phyloP scores from a whole-genome alignment of 306 rosid genomes.

The Luffa aegyptiaca region DNA sequence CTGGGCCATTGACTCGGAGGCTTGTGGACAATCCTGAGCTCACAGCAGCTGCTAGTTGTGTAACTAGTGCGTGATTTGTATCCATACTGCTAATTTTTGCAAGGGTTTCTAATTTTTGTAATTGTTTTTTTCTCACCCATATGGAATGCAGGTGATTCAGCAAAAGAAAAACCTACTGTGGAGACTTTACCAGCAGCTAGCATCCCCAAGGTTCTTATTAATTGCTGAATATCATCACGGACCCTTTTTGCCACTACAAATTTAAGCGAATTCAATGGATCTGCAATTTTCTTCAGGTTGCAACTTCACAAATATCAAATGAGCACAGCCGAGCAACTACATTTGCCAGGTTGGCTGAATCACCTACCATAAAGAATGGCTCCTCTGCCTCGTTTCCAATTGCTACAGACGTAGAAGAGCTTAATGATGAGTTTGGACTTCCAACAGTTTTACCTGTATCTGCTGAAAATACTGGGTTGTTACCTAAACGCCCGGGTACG shows the following conservation, averaged over 20 bases:
- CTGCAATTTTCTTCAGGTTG: slow-evolving; percentile 2
- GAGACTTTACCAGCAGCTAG: slow-evolving; percentile 14
- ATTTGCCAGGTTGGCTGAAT: slow-evolving; percentile 65
- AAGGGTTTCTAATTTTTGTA: not conserved
- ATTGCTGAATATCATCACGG: not conserved
- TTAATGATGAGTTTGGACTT: slow-evolving; percentile 26
- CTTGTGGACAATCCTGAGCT: slow-evolving; percentile 36
- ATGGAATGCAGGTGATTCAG: not conserved
- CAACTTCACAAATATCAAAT: slow-evolving; percentile 26
- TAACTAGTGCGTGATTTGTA: not conserved
- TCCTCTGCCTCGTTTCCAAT: slow-evolving; percentile 21
- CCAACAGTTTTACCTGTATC: slow-evolving; percentile 53
- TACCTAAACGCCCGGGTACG: slow-evolving; percentile 60
- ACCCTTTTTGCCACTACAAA: not conserved
- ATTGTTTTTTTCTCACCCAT: not conserved
- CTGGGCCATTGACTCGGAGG: slow-evolving; percentile 59
- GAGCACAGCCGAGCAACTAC: slow-evolving; percentile 63
- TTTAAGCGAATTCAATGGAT: not conserved
- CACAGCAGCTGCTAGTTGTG: not conserved
- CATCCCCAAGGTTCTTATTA: slow-evolving; percentile 22
- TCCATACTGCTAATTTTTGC: not conserved
- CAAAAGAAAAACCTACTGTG: slow-evolving; percentile 8
- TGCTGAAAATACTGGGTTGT: slow-evolving; percentile 60
- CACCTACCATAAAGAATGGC: slow-evolving; percentile 33
- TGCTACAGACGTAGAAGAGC: slow-evolving; percentile 20